Evolutionary conservation across 331 rosid species (phyloP).

Genomic region (Acacia concinna): DNA sequence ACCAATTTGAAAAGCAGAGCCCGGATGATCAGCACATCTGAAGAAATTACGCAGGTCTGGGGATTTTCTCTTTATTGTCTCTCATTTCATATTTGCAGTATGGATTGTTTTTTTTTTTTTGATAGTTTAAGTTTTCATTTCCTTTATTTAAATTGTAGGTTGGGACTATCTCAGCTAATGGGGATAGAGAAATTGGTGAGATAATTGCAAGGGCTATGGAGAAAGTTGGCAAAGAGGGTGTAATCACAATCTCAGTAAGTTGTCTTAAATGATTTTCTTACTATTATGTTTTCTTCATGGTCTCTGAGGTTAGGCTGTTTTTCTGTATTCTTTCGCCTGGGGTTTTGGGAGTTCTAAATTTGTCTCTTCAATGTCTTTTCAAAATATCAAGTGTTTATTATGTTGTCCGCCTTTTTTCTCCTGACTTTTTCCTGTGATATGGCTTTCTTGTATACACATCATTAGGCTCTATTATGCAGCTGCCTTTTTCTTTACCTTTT

Average conservation of each 20-base stretch:
- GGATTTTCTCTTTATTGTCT: neutral
- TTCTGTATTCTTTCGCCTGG: neutral
- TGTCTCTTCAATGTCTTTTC: neutral
- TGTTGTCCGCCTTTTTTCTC: neutral
- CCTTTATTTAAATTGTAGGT: constrained; percentile 46
- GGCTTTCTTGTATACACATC: neutral
- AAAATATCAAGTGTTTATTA: neutral
- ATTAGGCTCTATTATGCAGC: neutral
- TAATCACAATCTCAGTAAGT: constrained; percentile 91
- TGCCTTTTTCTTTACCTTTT: neutral
- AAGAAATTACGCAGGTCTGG: constrained; percentile 95
- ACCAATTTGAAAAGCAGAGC: constrained; percentile 86
- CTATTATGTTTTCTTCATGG: too few relatives aligned
- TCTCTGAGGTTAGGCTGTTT: neutral
- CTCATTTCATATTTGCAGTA: neutral
- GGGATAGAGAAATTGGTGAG: constrained; percentile 96
- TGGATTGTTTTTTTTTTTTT: neutral
- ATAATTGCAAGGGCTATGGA: constrained; percentile 98
- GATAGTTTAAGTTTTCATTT: neutral
- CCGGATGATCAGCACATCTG: constrained; percentile 91
- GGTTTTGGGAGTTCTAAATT: neutral
- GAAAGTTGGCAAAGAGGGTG: constrained; percentile 98
- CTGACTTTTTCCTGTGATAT: neutral
- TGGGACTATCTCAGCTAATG: constrained; percentile 94
- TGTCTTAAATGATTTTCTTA: neutral